Conservation (phyloP, 2,329 filamentous ascomycete species). For the Verticillium longisporum region DNA sequence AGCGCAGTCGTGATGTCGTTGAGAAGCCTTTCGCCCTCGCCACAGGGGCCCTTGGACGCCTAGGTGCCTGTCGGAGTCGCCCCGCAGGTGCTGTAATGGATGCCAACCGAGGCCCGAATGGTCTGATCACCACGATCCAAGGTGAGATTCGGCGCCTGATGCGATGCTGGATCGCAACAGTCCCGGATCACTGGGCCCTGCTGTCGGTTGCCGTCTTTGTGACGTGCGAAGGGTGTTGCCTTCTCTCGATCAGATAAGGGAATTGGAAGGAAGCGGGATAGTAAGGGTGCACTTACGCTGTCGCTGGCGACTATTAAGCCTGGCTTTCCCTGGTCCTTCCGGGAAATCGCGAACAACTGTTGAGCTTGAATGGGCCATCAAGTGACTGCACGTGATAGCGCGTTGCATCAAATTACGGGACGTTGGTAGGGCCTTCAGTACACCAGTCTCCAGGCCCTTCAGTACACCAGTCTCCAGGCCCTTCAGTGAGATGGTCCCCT, state of each 20-base stretch:
- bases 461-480: neutral
- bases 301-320: too few relatives aligned
- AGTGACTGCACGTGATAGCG: neutral
- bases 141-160: slow-evolving; percentile 14
- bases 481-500: neutral
- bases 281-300: neutral
- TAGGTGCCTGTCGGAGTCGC: neutral
- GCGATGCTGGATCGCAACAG: slow-evolving; percentile 14
- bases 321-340: neutral
- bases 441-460: too few relatives aligned
- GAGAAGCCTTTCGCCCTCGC: slow-evolving; percentile 1
- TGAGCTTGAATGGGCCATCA: neutral
- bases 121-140: slow-evolving; percentile 37
- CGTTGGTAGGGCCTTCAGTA: neutral
- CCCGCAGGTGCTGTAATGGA: slow-evolving; percentile 9
- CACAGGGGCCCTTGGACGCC: neutral
- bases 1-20: slow-evolving; percentile 3
- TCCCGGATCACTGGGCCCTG: slow-evolving; percentile 9
- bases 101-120: slow-evolving; percentile 26
- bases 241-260: neutral
- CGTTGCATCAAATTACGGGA: neutral
- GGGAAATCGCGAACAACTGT: neutral
- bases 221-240: slow-evolving; percentile 1
- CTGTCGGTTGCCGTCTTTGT: slow-evolving; percentile 6
- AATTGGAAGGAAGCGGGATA: neutral